Evolutionary conservation across 208 protist species (phyloP).

Genomic region (Borovskyia barvae): DNA sequence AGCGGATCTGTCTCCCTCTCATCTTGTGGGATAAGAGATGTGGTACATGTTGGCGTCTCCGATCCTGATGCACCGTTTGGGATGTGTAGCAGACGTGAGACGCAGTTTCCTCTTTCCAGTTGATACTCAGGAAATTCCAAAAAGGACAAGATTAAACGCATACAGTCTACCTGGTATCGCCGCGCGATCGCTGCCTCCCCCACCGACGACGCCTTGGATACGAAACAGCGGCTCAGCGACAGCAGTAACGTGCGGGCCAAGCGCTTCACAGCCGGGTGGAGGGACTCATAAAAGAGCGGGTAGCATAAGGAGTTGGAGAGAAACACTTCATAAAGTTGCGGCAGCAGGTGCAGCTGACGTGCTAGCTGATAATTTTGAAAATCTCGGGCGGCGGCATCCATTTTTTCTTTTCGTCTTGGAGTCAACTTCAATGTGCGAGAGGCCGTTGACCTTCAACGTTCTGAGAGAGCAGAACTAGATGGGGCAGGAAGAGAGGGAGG

Average conservation of each 20-base stretch:
- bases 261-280: slow-evolving; percentile 39
- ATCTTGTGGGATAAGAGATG: too few species aligned
- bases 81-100: slow-evolving; percentile 6
- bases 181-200: slow-evolving; percentile 6
- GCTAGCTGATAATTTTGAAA: slow-evolving; percentile 66
- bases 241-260: slow-evolving; percentile 38
- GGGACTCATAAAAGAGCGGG: slow-evolving; percentile 63
- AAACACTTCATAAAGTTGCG: slow-evolving; percentile 53
- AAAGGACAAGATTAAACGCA: slow-evolving; percentile 49
- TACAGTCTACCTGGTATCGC: slow-evolving; percentile 15
- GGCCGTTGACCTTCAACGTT: neutral
- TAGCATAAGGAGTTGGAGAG: slow-evolving; percentile 49
- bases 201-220: neutral
- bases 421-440: neutral
- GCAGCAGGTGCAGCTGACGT: slow-evolving; percentile 63
- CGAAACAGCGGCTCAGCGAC: slow-evolving; percentile 41
- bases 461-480: neutral
- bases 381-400: slow-evolving; percentile 33
- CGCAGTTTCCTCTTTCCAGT: neutral
- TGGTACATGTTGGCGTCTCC: too few species aligned
- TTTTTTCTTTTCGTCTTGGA: neutral
- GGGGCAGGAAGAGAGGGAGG: too few species aligned
- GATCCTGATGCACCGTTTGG: too few species aligned
- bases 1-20: too few species aligned
- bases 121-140: slow-evolving; percentile 40